A percentile compares a stretch with the other conserved stretches of the same genome.
phyloP scores from a whole-genome alignment of 1,284 basidiomycete species.

The Veloboletus limbatus region DNA sequence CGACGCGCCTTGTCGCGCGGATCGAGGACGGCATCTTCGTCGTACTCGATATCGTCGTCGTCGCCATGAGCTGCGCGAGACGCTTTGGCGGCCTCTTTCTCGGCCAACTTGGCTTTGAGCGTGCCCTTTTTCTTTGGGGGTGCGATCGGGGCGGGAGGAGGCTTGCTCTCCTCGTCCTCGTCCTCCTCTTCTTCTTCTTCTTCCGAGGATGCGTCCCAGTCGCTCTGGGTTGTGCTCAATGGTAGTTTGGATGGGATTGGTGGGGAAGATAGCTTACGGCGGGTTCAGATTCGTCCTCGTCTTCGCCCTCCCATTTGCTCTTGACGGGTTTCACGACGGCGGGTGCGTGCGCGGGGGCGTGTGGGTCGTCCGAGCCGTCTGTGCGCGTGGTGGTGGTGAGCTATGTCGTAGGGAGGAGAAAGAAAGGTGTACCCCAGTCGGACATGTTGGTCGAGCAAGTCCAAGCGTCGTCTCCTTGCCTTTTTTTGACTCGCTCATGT shows the following conservation, averaged over 20 bases:
- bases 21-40: constrained; percentile 78
- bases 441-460: constrained; percentile 32
- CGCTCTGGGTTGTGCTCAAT: constrained; percentile 55
- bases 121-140: constrained; percentile 88
- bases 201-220: constrained; percentile 91
- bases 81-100: constrained; percentile 76
- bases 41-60: constrained; percentile 50
- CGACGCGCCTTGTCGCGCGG: constrained; percentile 71
- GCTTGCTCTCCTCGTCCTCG: constrained; percentile 65
- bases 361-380: constrained; percentile 53
- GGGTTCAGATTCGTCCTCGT: constrained; percentile 70
- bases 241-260: background rate
- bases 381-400: constrained; percentile 29
- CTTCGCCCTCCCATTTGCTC: constrained; percentile 84
- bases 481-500: constrained; percentile 2
- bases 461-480: no score
- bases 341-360: constrained; percentile 37
- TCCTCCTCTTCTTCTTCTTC: constrained; percentile 79
- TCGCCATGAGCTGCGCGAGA: constrained; percentile 37
- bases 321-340: constrained; percentile 41
- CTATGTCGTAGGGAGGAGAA: constrained; percentile 2
- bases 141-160: constrained; percentile 45
- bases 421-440: constrained; percentile 41
- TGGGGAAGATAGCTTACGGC: constrained; percentile 40
- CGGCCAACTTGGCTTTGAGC: constrained; percentile 84